phyloP scores from a whole-genome alignment of 2,329 filamentous ascomycete species.

The Verticillium albo-atrum region DNA sequence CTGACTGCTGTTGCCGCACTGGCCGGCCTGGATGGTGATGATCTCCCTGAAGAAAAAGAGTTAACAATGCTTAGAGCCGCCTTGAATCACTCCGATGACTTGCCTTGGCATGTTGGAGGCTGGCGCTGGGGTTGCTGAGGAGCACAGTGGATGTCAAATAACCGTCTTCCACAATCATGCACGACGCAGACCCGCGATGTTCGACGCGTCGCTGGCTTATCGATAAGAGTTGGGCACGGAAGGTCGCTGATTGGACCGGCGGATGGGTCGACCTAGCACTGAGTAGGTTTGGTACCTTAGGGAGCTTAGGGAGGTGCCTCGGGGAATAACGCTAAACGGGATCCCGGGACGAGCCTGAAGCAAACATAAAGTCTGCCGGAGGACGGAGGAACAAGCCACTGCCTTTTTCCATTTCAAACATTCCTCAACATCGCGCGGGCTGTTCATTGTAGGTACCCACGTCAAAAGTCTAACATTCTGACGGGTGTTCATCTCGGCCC shows the following conservation, averaged over 20 bases:
- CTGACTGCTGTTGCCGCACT: slow-evolving; percentile 98
- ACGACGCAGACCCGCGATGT: slow-evolving; percentile 5
- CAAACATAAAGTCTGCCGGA: too few relatives aligned
- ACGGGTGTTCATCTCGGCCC: background rate
- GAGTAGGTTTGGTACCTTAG: too few relatives aligned
- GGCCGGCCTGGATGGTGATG: slow-evolving; percentile 97
- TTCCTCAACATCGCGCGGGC: background rate
- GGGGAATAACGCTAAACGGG: too few relatives aligned
- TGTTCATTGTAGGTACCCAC: background rate
- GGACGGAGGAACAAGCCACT: background rate
- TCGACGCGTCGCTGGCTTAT: slow-evolving; percentile 12
- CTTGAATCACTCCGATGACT: background rate
- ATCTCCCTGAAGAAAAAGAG: slow-evolving; percentile 71
- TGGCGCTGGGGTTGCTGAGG: slow-evolving; percentile 1
- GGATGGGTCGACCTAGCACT: too few relatives aligned
- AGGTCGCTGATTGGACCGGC: background rate
- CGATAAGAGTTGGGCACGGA: slow-evolving; percentile 8
- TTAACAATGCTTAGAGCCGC: background rate
- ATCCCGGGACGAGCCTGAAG: too few relatives aligned
- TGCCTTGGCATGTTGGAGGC: slow-evolving; percentile 12
- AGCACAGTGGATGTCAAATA: background rate
- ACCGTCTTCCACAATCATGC: background rate
- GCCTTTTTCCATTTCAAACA: background rate
- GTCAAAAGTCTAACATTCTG: background rate
- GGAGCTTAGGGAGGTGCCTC: too few relatives aligned